A percentile compares a stretch with the other conserved stretches of the same genome.
phyloP scores from a whole-genome alignment of 108 stramenopile genomes.

The Fragilaria radians region DNA sequence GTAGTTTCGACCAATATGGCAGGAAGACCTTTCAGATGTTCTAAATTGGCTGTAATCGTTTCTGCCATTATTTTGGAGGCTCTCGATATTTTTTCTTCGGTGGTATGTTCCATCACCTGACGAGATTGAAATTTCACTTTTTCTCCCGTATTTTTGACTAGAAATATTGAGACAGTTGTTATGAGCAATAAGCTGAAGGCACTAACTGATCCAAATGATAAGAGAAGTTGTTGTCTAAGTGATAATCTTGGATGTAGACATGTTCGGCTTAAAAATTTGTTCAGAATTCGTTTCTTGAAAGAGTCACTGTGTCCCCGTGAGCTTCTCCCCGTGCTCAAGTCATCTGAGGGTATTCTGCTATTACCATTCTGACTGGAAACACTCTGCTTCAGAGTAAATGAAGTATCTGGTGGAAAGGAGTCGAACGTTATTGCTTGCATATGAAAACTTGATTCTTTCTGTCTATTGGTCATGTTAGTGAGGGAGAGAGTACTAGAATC shows the following conservation, averaged over 20 bases:
- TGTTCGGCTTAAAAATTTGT: too few relatives aligned
- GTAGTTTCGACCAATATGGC: conserved; percentile 27
- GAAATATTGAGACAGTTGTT: conserved; percentile 25
- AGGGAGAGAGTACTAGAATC: too few relatives aligned
- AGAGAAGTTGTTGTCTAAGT: conserved; percentile 40
- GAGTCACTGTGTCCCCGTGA: too few relatives aligned
- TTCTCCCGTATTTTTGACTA: conserved; percentile 19
- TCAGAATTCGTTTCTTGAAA: too few relatives aligned
- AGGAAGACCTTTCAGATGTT: conserved; percentile 11
- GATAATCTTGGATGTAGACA: conserved; percentile 43
- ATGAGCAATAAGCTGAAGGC: conserved; percentile 29
- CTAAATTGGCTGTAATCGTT: conserved; percentile 15
- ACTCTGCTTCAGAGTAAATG: too few relatives aligned
- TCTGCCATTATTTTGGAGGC: conserved; percentile 18
- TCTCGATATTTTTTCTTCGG: conserved; percentile 13
- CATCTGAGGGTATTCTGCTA: too few relatives aligned
- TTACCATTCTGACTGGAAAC: too few relatives aligned
- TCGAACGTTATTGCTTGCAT: too few relatives aligned
- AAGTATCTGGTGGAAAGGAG: too few relatives aligned
- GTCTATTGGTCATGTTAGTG: too few relatives aligned
- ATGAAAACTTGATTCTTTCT: too few relatives aligned
- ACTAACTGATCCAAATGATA: conserved; percentile 35
- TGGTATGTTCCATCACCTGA: conserved; percentile 7
- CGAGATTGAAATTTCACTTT: conserved; percentile 24
- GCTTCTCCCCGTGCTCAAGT: too few relatives aligned